These are phyloP conservation scores for Coemansia sp. DNA, from an alignment of 192 early-diverging fungal genomes.

Conservation along the genomic window DNA sequence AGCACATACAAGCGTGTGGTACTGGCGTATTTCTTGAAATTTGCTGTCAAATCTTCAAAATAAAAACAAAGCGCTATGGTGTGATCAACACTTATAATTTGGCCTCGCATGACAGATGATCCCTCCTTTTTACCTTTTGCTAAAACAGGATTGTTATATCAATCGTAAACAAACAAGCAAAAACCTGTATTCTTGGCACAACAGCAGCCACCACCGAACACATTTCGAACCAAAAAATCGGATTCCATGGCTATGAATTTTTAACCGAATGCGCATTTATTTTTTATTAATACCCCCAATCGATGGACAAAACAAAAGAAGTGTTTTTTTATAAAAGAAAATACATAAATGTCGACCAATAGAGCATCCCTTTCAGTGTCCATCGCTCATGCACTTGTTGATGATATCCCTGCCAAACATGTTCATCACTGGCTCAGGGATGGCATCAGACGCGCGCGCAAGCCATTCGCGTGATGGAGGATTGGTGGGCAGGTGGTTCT, in stretches of 20 bases:
- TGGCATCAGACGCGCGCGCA: constrained; percentile 28
- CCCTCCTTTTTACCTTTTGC: not conserved
- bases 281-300: not conserved
- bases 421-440: constrained; percentile 28
- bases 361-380: constrained; percentile 2
- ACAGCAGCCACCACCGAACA: no score
- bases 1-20: no score
- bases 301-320: no score
- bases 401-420: constrained; percentile 49
- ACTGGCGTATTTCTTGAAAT: no score
- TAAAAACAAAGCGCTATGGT: no score
- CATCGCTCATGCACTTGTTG: constrained; percentile 30
- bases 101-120: not conserved
- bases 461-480: constrained; percentile 41
- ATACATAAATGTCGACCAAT: constrained; percentile 5
- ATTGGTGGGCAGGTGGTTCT: constrained; percentile 17
- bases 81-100: no score
- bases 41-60: no score
- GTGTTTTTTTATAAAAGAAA: no score
- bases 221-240: not conserved
- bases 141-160: not conserved
- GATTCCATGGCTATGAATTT: not conserved
- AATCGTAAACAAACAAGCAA: constrained; percentile 4
- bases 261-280: not conserved
- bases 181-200: not conserved